A percentile compares a stretch with the other conserved stretches of the same genome.
Evolutionary conservation across 2,329 filamentous ascomycete genomes (phyloP).

Genomic region (Xylariaceae sp.): DNA sequence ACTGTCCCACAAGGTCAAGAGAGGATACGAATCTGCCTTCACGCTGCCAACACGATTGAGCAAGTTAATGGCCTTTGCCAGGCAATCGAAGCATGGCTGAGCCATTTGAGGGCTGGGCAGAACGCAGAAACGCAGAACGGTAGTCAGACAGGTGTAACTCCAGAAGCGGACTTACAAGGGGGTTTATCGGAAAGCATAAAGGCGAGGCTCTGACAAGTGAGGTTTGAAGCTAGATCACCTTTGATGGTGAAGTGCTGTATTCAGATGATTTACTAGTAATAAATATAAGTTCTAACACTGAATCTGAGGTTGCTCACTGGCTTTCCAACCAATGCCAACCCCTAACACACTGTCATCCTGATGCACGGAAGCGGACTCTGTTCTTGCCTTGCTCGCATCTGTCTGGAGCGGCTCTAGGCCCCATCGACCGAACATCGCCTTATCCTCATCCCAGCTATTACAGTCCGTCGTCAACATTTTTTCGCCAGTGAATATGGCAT

Average conservation of each 20-base stretch:
- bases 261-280: neutral
- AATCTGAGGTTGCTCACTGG: slow-evolving; percentile 1
- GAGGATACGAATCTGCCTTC: slow-evolving; percentile 64
- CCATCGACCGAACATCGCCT: slow-evolving; percentile 82
- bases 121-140: neutral
- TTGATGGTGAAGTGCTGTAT: too few species aligned
- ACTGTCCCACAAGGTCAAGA: slow-evolving; percentile 64
- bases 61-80: slow-evolving; percentile 59
- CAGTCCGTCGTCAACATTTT: slow-evolving; percentile 95
- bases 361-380: neutral
- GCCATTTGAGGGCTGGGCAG: neutral
- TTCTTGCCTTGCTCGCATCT: slow-evolving; percentile 10
- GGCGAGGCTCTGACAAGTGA: slow-evolving; percentile 9
- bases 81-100: slow-evolving; percentile 35
- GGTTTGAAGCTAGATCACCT: neutral
- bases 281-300: neutral
- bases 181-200: neutral
- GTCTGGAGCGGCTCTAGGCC: slow-evolving; percentile 78
- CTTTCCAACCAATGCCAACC: neutral
- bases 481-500: slow-evolving; percentile 94
- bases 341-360: neutral
- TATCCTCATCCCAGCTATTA: slow-evolving; percentile 90
- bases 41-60: slow-evolving; percentile 61
- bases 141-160: neutral
- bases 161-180: neutral